Conservation (phyloP, 306 rosid species). For the Lupinus albus region DNA sequence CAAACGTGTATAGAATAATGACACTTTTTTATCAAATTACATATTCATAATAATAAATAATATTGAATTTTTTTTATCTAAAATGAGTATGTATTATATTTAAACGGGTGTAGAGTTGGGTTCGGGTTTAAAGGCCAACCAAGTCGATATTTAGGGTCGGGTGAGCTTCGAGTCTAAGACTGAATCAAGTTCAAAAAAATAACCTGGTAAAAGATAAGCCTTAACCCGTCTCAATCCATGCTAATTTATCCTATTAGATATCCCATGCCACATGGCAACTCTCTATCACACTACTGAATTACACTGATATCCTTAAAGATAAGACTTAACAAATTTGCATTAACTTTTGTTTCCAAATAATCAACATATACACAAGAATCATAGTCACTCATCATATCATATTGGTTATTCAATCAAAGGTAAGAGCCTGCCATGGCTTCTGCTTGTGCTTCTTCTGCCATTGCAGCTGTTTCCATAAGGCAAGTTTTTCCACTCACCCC, state of each 20-base stretch:
- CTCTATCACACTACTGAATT: not conserved
- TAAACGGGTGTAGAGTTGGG: too few species aligned
- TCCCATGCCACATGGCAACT: constrained; percentile 36
- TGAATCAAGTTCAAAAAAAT: too few species aligned
- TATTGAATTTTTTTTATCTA: too few species aligned
- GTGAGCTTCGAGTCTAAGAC: too few species aligned
- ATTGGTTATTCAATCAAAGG: not conserved
- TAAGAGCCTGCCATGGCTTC: constrained; percentile 37
- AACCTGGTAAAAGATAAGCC: too few species aligned
- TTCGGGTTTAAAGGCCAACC: too few species aligned
- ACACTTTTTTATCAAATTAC: too few species aligned
- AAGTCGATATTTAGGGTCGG: too few species aligned
- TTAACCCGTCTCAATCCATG: too few species aligned
- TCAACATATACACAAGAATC: constrained; percentile 8
- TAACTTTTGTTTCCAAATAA: not conserved
- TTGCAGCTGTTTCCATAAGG: constrained; percentile 40
- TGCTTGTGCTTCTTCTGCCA: constrained; percentile 37
- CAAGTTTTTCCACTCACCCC: constrained; percentile 23
- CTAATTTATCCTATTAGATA: constrained; percentile 29
- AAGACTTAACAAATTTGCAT: constrained; percentile 11
- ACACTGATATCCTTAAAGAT: constrained; percentile 30
- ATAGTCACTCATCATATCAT: not conserved
- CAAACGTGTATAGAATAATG: too few species aligned
- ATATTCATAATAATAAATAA: too few species aligned
- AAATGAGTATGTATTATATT: too few species aligned